A percentile compares a stretch with the other conserved stretches of the same genome.
Evolutionary conservation across 345 rosid species (phyloP).

Genomic region (Cardiospermum halicacabum): DNA sequence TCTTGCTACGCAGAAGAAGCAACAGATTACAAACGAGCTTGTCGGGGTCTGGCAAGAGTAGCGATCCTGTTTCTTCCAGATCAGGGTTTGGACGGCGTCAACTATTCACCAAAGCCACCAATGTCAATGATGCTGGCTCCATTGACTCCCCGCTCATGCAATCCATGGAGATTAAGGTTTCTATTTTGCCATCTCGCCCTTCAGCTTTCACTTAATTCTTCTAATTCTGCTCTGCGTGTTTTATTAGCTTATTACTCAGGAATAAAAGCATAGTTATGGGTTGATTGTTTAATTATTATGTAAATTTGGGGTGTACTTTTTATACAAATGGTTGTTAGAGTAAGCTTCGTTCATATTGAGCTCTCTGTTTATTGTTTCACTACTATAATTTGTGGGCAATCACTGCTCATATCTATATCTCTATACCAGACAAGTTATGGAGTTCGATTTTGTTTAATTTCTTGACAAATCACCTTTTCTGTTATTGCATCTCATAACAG

Average conservation of each 20-base stretch:
- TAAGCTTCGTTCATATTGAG: too few relatives aligned
- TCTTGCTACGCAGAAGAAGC: neutral
- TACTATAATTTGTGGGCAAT: too few relatives aligned
- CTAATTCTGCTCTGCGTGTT: neutral
- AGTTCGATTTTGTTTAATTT: neutral
- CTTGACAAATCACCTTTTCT: neutral
- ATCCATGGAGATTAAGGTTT: constrained; percentile 91
- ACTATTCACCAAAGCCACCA: constrained; percentile 50
- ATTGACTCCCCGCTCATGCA: constrained; percentile 80
- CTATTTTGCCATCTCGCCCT: too few relatives aligned
- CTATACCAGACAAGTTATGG: too few relatives aligned
- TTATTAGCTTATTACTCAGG: too few relatives aligned
- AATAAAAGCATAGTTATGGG: too few relatives aligned
- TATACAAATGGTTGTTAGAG: too few relatives aligned
- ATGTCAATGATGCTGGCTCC: constrained; percentile 80
- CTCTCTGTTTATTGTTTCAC: too few relatives aligned
- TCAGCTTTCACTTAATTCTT: too few relatives aligned
- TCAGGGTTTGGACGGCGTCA: constrained; percentile 31
- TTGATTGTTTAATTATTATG: too few relatives aligned
- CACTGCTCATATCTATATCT: too few relatives aligned
- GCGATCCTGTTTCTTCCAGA: constrained; percentile 14
- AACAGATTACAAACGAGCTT: neutral
- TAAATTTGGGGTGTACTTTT: too few relatives aligned
- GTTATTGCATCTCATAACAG: neutral
- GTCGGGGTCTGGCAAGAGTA: constrained; percentile 15